These are phyloP conservation scores for Adansonia gregorii DNA, from an alignment of 441 rosid species.

Conservation along the genomic window DNA sequence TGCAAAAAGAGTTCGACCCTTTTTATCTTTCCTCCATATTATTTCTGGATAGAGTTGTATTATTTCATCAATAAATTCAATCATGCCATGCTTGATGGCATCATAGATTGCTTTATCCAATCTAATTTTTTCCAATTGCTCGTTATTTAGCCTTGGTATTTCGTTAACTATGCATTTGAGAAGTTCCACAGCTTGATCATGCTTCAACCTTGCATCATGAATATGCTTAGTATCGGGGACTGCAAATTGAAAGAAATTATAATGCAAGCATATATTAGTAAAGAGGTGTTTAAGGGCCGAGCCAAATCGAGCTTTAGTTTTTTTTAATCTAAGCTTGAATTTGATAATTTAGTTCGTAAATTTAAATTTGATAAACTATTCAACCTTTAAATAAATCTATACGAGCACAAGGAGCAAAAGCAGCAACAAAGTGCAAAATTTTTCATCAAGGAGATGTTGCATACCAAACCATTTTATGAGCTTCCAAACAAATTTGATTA, in stretches of 20 bases:
- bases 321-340: no score
- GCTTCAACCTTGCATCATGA: conserved; percentile 11
- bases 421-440: neutral
- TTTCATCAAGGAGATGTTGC: neutral
- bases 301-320: no score
- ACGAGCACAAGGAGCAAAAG: neutral
- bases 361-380: no score
- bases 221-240: neutral
- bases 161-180: neutral
- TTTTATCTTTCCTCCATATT: conserved; percentile 32
- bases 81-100: conserved; percentile 36
- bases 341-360: no score
- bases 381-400: neutral
- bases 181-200: conserved; percentile 21
- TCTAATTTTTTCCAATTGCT: conserved; percentile 6
- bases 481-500: neutral
- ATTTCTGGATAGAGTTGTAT: conserved; percentile 32
- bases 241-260: neutral
- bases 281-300: no score
- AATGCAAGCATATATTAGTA: neutral
- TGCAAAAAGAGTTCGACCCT: conserved; percentile 31
- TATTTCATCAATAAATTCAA: conserved; percentile 30
- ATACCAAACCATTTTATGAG: conserved; percentile 3
- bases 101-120: conserved; percentile 22
- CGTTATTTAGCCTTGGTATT: neutral